phyloP scores from a whole-genome alignment of 179 eudicot species.

The Silene coronaria region DNA sequence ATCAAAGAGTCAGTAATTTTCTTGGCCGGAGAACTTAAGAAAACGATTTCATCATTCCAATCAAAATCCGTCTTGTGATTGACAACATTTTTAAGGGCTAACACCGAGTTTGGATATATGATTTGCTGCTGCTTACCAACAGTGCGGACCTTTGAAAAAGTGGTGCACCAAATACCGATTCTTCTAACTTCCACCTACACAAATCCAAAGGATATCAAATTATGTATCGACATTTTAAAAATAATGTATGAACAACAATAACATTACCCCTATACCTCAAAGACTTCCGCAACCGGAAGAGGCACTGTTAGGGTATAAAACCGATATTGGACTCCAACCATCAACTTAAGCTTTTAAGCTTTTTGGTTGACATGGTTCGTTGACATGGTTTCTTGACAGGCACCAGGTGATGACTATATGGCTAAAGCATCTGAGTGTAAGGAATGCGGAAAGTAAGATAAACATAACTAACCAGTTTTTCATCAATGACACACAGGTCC shows the following conservation, averaged over 20 bases:
- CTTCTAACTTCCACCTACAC: slow-evolving; percentile 13
- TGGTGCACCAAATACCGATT: slow-evolving; percentile 17
- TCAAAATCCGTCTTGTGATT: slow-evolving; percentile 18
- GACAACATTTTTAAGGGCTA: slow-evolving; percentile 9
- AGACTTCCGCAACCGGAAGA: too few relatives aligned
- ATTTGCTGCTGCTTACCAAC: slow-evolving; percentile 6
- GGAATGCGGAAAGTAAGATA: neutral
- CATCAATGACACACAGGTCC: slow-evolving; percentile 23
- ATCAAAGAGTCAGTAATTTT: neutral
- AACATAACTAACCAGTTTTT: slow-evolving; percentile 8
- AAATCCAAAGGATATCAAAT: neutral
- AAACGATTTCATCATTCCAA: slow-evolving; percentile 10
- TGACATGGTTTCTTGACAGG: too few relatives aligned
- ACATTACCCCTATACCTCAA: too few relatives aligned
- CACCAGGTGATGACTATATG: too few relatives aligned
- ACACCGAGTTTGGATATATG: slow-evolving; percentile 17
- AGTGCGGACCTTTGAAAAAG: slow-evolving; percentile 12
- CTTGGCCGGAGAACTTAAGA: neutral
- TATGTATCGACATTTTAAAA: neutral
- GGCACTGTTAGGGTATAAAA: too few relatives aligned
- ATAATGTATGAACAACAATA: too few relatives aligned
- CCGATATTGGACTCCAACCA: too few relatives aligned
- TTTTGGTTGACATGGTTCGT: too few relatives aligned
- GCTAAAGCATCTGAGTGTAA: too few relatives aligned
- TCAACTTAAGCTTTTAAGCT: too few relatives aligned